A percentile compares a stretch with the other conserved stretches of the same genome.
These are phyloP conservation scores for Wickerhamomyces pijperi DNA, from an alignment of 805 yeast genomes.

Conservation along the genomic window DNA sequence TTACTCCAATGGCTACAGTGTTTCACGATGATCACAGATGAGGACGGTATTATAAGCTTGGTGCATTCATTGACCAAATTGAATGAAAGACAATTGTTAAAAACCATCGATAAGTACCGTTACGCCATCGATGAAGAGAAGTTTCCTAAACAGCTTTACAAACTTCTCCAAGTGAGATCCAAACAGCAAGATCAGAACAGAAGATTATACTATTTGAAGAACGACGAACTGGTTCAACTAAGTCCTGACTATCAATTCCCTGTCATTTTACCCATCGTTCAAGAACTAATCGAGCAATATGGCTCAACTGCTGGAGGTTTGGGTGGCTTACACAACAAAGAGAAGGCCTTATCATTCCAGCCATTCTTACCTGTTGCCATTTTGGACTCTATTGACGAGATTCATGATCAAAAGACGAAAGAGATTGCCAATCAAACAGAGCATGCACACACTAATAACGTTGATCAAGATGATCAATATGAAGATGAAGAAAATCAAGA, in stretches of 20 bases:
- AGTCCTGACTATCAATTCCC: slow-evolving; percentile 28
- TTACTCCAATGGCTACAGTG: slow-evolving; percentile 87
- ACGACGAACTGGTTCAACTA: slow-evolving; percentile 14
- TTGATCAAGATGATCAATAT: slow-evolving; percentile 3
- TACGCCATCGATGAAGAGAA: slow-evolving; percentile 76
- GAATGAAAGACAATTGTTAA: slow-evolving; percentile 59
- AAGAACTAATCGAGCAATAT: slow-evolving; percentile 64
- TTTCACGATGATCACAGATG: slow-evolving; percentile 57
- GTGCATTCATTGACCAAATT: slow-evolving; percentile 42
- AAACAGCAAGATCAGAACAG: slow-evolving; percentile 23
- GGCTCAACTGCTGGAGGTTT: slow-evolving; percentile 50
- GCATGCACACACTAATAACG: slow-evolving; percentile 6
- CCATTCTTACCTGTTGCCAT: slow-evolving; percentile 65
- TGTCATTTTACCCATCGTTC: slow-evolving; percentile 58
- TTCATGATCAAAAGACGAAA: slow-evolving; percentile 33
- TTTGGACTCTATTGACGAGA: slow-evolving; percentile 61
- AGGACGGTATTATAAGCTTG: slow-evolving; percentile 48
- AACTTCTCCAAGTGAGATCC: neutral
- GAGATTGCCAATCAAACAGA: slow-evolving; percentile 14
- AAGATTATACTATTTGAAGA: slow-evolving; percentile 20
- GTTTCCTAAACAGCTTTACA: slow-evolving; percentile 29
- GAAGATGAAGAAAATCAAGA: neutral
- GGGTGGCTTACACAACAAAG: slow-evolving; percentile 39
- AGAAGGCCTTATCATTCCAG: slow-evolving; percentile 44
- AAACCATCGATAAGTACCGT: slow-evolving; percentile 63